Evolutionary conservation across 2,329 filamentous ascomycete species (phyloP), one percentile per base, ranked within the genome.

Genomic region (Trichophyton verrucosum): DNA sequence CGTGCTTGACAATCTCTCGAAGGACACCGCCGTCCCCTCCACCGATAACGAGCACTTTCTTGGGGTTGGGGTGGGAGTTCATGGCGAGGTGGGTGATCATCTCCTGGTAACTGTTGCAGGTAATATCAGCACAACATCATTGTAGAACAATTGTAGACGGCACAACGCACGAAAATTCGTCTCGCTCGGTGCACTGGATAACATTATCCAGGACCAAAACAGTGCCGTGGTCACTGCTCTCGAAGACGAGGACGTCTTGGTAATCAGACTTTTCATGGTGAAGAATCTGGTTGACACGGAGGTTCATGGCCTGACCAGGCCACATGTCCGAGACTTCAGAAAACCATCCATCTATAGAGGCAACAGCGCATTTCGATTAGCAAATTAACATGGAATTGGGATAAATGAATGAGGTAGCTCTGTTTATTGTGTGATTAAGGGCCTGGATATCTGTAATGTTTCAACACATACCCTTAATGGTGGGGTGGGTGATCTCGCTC

Each of bases 261-360:
- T 96, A 99, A 82, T 95, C 82, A 82, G 88, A 94, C 85, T 96
- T 97, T 82, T 99, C 94, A 82, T 97, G 92, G 83, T 96, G 91
- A 65, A 99, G 82, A 72, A 99, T 86, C 82, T 96, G 89, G 77
- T 99, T 92, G 78, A 99, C 94, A 78, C 89, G 91, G 74, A 96
- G 87, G 69, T 89, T 96, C 92, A 97, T 97, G 75, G 94, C 94
- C 81, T 97, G 94, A 75, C 94, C 90, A 65, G 94, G 92, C 94
- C 94, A 99, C 92, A 99, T 97, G 74, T 94, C 81, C 69, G 89
- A 95, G 79, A 96, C 91, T 81, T 99, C 94, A 77, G 91, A 89
- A 87, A 99, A 99, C 94, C 94, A 99, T 80, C 92, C 94, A 96
- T 97, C 94, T 96, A 68, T 15, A 62, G 53, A 38, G 51, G 40